A percentile compares a stretch with the other conserved stretches of the same genome.
Evolutionary conservation across 345 rosid genomes (phyloP).

Genomic region (Syzygium oleosum): DNA sequence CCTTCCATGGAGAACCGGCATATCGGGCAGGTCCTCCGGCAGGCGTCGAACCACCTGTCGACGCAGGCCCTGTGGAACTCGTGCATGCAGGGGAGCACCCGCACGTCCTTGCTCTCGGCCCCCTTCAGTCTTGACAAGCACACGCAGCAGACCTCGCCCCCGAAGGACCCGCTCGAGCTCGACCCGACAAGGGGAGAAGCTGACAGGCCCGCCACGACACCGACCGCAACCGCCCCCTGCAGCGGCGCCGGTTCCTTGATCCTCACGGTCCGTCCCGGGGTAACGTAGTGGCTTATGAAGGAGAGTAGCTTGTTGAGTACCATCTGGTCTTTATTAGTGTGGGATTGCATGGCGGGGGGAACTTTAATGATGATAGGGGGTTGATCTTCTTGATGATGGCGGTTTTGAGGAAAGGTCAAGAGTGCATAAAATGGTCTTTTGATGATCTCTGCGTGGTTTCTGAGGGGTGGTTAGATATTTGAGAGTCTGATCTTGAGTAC

Average conservation of each 20-base stretch:
- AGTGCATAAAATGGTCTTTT: not conserved
- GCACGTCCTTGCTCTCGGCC: conserved; percentile 1
- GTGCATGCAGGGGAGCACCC: conserved; percentile 59
- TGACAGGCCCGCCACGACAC: not conserved
- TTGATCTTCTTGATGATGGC: not conserved
- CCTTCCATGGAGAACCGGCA: conserved; percentile 50
- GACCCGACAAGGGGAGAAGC: not conserved
- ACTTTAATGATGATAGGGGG: not conserved
- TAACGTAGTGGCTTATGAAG: conserved; percentile 13
- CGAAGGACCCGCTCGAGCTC: conserved; percentile 1
- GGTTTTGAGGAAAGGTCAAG: not conserved
- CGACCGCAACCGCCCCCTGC: not conserved
- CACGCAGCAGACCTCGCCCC: conserved; percentile 46
- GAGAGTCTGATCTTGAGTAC: conserved; percentile 7
- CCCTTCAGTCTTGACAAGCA: conserved; percentile 42
- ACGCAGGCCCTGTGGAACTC: conserved; percentile 60
- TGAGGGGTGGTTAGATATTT: conserved; percentile 16
- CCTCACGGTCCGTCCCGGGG: conserved; percentile 7
- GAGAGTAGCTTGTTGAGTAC: conserved; percentile 16
- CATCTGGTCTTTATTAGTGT: conserved; percentile 6
- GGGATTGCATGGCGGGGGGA: not conserved
- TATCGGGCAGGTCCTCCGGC: conserved; percentile 58
- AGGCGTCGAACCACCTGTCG: conserved; percentile 51
- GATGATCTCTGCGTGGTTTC: conserved; percentile 21
- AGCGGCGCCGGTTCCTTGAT: conserved; percentile 1